Base-by-base conservation (phyloP, 352 stramenopile genomes). In the Phytopythium montanum region DNA sequence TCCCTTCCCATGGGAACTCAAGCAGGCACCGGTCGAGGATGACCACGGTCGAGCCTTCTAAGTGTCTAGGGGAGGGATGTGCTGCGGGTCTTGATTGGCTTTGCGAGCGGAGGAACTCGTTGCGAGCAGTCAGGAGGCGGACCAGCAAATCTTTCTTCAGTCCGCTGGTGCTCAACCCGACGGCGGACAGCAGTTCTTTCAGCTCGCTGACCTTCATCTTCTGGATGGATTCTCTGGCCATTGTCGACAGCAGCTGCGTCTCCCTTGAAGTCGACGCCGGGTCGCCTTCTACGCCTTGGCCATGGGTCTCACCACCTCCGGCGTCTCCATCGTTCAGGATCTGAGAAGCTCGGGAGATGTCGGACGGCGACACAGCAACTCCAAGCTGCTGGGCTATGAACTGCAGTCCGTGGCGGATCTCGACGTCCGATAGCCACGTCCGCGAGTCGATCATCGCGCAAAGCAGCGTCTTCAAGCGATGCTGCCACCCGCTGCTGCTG, bases 1-100 rank as follows among this genome's bases (percentile, higher is more conserved):
- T 60, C 1, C 70, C 84, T 85, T 95, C 86, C 84, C 84, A 95
- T 8, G 86, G 84, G 65, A 95, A 90, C 46, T 85, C 75, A 45
- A 90, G 75, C 16, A 94, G 51, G 21, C 71, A 64, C 23, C 81
- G 66, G 59, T 88, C 76, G 33, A 92, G 70, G 8, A 93, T 72
- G 34, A 94, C 59, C 54, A 93, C 88, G 5, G 71, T 87, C 1
- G 81, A 69, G 28, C 46, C 56, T 8, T 39, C 26, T 2, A 56
- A 19, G 9, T 34, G 10, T 23, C 14, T 34, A 9, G 51, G 21
- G 2, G 31, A 23, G 19, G 8, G 25, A 14, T 14, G 4, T 2
- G n/a, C 13, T 19, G 28, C 53, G 14, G 31, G 25, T 28, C 23
- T 34, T 34, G 26, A 23, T 31, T 57, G 45, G 3, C 29, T 48